These are phyloP conservation scores for Rhodotorula toruloides DNA, from an alignment of 768 basidiomycete genomes.

Conservation along the genomic window DNA sequence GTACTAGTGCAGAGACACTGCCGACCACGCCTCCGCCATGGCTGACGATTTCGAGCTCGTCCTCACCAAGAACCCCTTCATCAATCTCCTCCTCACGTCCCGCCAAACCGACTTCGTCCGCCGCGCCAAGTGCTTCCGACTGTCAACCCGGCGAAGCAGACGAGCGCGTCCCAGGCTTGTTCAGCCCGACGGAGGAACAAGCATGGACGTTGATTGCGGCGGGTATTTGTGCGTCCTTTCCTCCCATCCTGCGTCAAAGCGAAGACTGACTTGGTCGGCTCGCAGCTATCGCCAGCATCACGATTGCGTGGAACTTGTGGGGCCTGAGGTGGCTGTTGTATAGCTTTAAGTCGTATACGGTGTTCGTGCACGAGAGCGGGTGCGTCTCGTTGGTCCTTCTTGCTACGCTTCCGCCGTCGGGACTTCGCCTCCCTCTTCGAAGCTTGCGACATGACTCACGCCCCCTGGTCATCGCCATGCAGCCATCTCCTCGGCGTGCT, in stretches of 20 bases:
- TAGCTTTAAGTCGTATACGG: slow-evolving; percentile 10
- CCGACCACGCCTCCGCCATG: slow-evolving; percentile 5
- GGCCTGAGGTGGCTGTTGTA: slow-evolving; percentile 2
- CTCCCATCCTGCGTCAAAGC: neutral
- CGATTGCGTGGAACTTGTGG: slow-evolving; percentile 16
- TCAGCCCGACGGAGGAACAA: slow-evolving; percentile 8
- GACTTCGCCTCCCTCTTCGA: neutral
- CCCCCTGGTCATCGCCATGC: too few relatives aligned
- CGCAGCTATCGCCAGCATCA: slow-evolving; percentile 14
- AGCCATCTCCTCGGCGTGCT: slow-evolving; percentile 12
- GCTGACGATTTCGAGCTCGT: neutral
- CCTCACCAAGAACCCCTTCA: neutral
- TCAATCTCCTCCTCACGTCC: neutral
- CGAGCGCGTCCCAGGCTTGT: neutral
- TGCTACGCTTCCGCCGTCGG: neutral
- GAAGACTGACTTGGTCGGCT: neutral
- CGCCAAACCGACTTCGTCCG: neutral
- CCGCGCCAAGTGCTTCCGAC: neutral
- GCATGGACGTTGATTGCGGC: neutral
- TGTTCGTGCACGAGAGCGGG: slow-evolving; percentile 15
- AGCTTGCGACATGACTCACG: too few relatives aligned
- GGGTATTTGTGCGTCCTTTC: slow-evolving; percentile 3
- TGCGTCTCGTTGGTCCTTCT: neutral
- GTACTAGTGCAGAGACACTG: neutral
- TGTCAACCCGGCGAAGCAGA: neutral